These are phyloP conservation scores for Leucosporidium yakuticum DNA, from an alignment of 768 basidiomycete genomes.

Conservation along the genomic window DNA sequence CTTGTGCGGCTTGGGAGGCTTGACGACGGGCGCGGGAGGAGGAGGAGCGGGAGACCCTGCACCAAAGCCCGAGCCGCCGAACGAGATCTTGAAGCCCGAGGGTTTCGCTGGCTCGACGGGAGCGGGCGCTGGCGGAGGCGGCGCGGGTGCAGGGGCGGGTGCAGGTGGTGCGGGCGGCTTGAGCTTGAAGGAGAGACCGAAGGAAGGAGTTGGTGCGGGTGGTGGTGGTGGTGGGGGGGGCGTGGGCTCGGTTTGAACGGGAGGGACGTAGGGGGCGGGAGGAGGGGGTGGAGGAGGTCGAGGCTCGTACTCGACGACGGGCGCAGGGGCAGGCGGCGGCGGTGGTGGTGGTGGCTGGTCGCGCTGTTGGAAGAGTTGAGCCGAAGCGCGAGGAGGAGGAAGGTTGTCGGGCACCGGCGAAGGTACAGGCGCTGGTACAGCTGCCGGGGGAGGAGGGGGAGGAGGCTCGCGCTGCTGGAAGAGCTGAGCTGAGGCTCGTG, in stretches of 20 bases:
- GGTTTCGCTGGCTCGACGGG: constrained; percentile 7
- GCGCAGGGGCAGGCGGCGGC: neutral
- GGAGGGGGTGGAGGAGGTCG: neutral
- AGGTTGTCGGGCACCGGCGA: neutral
- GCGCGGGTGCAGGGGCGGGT: neutral
- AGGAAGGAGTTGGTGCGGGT: constrained; percentile 1
- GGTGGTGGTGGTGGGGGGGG: neutral
- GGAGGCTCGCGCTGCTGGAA: neutral
- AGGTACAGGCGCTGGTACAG: constrained; percentile 13
- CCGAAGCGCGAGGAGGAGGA: neutral
- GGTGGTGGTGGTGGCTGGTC: neutral
- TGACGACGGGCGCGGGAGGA: constrained; percentile 1
- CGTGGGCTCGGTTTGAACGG: constrained; percentile 1
- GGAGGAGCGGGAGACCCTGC: constrained; percentile 32
- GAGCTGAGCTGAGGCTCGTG: neutral
- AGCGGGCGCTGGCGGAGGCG: neutral
- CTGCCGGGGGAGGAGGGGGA: neutral
- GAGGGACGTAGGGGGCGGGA: constrained; percentile 4
- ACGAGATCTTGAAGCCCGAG: constrained; percentile 41
- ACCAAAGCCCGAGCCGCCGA: constrained; percentile 37
- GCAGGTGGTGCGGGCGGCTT: constrained; percentile 1
- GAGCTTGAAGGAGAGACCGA: constrained; percentile 5
- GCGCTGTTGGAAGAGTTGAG: too few relatives aligned
- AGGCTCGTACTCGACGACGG: neutral
- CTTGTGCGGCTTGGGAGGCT: constrained; percentile 37